Evolutionary conservation across 768 basidiomycete species (phyloP).

Genomic region (Symmetrospora coprosmae): DNA sequence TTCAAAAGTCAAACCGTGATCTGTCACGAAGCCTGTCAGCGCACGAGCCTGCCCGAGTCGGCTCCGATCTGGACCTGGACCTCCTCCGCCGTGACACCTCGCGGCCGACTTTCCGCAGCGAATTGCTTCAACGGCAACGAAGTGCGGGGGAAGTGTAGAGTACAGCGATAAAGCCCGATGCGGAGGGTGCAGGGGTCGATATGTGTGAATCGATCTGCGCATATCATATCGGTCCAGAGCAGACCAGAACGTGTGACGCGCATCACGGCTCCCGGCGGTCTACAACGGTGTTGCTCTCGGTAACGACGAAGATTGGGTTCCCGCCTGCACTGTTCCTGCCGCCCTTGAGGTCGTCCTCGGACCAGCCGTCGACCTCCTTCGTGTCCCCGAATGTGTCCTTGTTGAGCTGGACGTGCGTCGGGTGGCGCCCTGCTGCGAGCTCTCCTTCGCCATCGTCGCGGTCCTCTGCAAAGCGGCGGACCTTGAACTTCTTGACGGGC

Average conservation of each 20-base stretch:
- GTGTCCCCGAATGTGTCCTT: neutral
- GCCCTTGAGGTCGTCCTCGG: neutral
- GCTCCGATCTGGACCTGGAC: too few species aligned
- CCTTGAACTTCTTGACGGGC: too few species aligned
- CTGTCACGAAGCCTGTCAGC: too few species aligned
- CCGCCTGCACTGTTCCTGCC: neutral
- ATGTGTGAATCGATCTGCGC: neutral
- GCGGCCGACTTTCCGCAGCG: too few species aligned
- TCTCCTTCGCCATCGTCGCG: neutral
- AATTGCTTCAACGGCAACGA: neutral
- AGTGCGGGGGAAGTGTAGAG: neutral
- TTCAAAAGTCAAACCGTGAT: too few species aligned
- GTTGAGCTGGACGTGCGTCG: neutral
- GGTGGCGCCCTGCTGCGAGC: neutral
- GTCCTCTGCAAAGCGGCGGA: too few species aligned
- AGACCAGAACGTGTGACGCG: neutral
- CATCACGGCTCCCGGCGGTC: neutral
- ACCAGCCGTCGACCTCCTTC: neutral
- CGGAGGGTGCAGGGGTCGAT: neutral
- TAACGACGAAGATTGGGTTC: constrained; percentile 1
- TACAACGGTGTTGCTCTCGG: constrained; percentile 2
- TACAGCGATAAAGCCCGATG: neutral
- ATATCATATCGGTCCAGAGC: neutral
- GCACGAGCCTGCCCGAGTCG: too few species aligned
- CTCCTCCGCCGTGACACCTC: too few species aligned